Percentiles rank a stretch among this genome's conserved stretches.
Conservation (phyloP, 2,329 filamentous ascomycete species). For the Colletotrichum viniferum region DNA sequence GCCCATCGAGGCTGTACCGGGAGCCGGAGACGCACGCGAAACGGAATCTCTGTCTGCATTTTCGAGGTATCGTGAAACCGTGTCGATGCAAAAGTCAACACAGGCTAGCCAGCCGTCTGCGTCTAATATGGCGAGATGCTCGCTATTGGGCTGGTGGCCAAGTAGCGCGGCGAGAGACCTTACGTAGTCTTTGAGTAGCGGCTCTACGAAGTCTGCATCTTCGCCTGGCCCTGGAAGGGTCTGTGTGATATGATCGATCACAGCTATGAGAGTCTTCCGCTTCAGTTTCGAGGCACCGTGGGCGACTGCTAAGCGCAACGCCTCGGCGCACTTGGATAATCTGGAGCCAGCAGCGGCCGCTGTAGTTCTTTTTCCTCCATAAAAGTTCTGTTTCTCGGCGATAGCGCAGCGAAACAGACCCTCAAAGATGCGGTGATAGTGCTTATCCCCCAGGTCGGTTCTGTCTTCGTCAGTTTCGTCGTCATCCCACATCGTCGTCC, state of each 20-base stretch:
- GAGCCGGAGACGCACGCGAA: conserved; percentile 52
- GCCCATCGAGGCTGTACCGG: conserved; percentile 35
- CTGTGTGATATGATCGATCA: conserved; percentile 83
- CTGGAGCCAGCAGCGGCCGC: conserved; percentile 57
- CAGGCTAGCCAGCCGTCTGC: conserved; percentile 70
- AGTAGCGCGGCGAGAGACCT: conserved; percentile 76
- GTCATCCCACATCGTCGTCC: background rate
- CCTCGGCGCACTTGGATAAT: conserved; percentile 71
- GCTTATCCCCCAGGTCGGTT: conserved; percentile 68
- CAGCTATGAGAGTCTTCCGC: conserved; percentile 76
- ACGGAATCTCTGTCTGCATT: conserved; percentile 39
- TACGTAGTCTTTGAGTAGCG: conserved; percentile 77
- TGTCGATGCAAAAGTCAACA: conserved; percentile 72
- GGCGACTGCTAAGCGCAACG: conserved; percentile 74
- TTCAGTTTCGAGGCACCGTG: conserved; percentile 72
- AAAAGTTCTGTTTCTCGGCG: conserved; percentile 69
- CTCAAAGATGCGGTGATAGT: conserved; percentile 83
- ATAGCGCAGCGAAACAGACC: conserved; percentile 73
- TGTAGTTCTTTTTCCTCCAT: conserved; percentile 57
- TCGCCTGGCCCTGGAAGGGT: conserved; percentile 65
- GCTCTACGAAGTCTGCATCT: conserved; percentile 60
- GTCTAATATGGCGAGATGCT: conserved; percentile 68
- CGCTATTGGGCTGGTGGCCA: conserved; percentile 76
- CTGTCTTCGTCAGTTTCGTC: conserved; percentile 5
- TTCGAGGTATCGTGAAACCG: conserved; percentile 59